Evolutionary conservation across 345 rosid genomes (phyloP).

Genomic region (Sisymbrium altissimum): DNA sequence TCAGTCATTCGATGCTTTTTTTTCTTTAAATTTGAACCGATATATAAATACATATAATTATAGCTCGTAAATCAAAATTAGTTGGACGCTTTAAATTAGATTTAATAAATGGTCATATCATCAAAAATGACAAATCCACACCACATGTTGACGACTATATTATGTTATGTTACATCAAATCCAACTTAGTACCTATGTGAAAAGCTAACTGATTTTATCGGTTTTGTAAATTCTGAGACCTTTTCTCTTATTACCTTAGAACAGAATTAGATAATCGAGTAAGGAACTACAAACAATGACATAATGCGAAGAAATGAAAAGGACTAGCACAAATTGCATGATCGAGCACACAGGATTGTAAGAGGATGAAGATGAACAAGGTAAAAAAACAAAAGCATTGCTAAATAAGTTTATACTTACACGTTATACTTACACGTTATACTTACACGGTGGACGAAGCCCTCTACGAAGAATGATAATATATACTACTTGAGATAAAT

Average conservation of each 20-base stretch:
- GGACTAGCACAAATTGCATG: background rate
- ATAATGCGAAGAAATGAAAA: background rate
- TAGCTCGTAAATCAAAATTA: constrained; percentile 1
- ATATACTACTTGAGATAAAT: too few species aligned
- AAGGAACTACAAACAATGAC: background rate
- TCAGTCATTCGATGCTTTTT: constrained; percentile 33
- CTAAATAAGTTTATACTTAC: background rate
- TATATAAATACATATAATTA: background rate
- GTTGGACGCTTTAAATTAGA: constrained; percentile 9
- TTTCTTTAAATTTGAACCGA: background rate
- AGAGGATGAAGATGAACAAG: background rate
- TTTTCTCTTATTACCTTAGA: background rate
- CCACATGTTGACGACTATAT: constrained; percentile 32
- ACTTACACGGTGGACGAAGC: too few species aligned
- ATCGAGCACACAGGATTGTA: background rate
- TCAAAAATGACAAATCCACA: constrained; percentile 28
- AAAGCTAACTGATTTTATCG: constrained; percentile 15
- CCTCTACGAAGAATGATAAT: too few species aligned
- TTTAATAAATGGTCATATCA: constrained; percentile 32
- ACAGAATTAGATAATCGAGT: background rate
- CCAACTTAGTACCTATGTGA: constrained; percentile 26
- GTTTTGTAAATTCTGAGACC: background rate
- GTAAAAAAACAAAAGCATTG: background rate
- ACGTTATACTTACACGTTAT: too few species aligned
- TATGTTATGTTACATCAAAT: constrained; percentile 36